phyloP scores from a whole-genome alignment of 768 basidiomycete genomes.

The Russula vinacea region DNA sequence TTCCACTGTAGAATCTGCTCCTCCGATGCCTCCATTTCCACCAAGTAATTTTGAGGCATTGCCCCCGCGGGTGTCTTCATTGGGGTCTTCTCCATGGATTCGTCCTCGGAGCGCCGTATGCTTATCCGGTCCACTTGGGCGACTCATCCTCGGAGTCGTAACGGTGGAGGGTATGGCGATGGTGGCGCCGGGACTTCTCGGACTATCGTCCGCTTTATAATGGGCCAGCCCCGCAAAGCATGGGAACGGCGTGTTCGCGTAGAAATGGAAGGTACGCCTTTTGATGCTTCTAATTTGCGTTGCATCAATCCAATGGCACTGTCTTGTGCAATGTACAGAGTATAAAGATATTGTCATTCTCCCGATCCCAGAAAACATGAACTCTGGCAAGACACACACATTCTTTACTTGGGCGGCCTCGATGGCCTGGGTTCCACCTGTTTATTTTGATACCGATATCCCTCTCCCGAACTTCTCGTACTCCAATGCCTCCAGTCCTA shows the following conservation, averaged over 20 bases:
- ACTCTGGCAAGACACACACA: slow-evolving; percentile 85
- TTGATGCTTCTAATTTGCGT: not conserved
- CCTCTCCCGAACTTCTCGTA: slow-evolving; percentile 60
- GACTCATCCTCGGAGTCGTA: slow-evolving; percentile 72
- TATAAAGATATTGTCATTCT: slow-evolving; percentile 85
- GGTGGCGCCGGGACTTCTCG: slow-evolving; percentile 73
- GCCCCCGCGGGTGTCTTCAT: slow-evolving; percentile 84
- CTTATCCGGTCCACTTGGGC: slow-evolving; percentile 88
- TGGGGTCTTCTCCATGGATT: slow-evolving; percentile 88
- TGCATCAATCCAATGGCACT: slow-evolving; percentile 5
- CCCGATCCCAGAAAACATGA: slow-evolving; percentile 92
- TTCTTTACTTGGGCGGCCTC: slow-evolving; percentile 92
- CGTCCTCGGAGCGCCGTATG: slow-evolving; percentile 79
- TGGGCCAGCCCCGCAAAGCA: slow-evolving; percentile 77
- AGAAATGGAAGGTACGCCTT: slow-evolving; percentile 86
- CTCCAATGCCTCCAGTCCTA: slow-evolving; percentile 51
- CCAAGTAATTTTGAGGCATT: slow-evolving; percentile 67
- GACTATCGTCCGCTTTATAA: slow-evolving; percentile 82
- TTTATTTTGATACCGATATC: slow-evolving; percentile 50
- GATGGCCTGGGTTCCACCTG: slow-evolving; percentile 86
- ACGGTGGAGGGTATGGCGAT: slow-evolving; percentile 69
- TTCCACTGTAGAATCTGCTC: slow-evolving; percentile 29
- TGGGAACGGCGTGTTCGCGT: slow-evolving; percentile 77
- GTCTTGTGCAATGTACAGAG: slow-evolving; percentile 42
- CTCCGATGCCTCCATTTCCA: slow-evolving; percentile 55